phyloP scores from a whole-genome alignment of 1,284 basidiomycete species.

The Austroboletus rostrupii region DNA sequence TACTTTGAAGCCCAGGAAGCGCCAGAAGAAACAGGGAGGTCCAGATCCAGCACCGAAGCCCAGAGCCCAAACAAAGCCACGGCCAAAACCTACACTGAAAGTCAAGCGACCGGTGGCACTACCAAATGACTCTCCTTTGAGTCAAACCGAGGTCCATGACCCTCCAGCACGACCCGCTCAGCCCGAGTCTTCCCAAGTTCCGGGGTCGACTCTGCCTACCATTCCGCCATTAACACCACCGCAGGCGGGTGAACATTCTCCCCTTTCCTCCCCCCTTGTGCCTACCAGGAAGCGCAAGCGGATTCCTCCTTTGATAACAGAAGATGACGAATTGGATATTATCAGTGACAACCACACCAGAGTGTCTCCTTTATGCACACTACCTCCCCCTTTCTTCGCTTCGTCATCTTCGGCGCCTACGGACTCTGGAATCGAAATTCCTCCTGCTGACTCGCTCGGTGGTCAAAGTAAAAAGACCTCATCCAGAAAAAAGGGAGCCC shows the following conservation, averaged over 20 bases:
- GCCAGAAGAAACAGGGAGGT: slow-evolving; percentile 24
- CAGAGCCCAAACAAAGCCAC: slow-evolving; percentile 13
- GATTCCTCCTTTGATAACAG: slow-evolving; percentile 5
- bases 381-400: slow-evolving; percentile 29
- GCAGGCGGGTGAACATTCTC: slow-evolving; percentile 18
- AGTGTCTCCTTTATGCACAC: slow-evolving; percentile 1
- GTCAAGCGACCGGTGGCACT: slow-evolving; percentile 9
- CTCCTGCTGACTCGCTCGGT: slow-evolving; percentile 1
- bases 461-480: slow-evolving; percentile 13
- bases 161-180: background rate
- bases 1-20: slow-evolving; percentile 24
- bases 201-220: slow-evolving; percentile 23
- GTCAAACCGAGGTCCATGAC: background rate
- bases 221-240: slow-evolving; percentile 27
- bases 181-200: slow-evolving; percentile 9
- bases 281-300: slow-evolving; percentile 26
- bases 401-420: slow-evolving; percentile 24
- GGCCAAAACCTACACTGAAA: slow-evolving; percentile 25
- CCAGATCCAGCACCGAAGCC: background rate
- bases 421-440: slow-evolving; percentile 25
- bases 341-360: background rate
- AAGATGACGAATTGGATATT: slow-evolving; percentile 18
- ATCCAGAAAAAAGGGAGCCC: slow-evolving; percentile 11
- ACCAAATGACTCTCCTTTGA: slow-evolving; percentile 8
- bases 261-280: slow-evolving; percentile 21